Percentiles rank a stretch among this genome's conserved stretches.
These are phyloP conservation scores for Backusella macrospora DNA, from an alignment of 192 early-diverging fungal species.

Conservation along the genomic window DNA sequence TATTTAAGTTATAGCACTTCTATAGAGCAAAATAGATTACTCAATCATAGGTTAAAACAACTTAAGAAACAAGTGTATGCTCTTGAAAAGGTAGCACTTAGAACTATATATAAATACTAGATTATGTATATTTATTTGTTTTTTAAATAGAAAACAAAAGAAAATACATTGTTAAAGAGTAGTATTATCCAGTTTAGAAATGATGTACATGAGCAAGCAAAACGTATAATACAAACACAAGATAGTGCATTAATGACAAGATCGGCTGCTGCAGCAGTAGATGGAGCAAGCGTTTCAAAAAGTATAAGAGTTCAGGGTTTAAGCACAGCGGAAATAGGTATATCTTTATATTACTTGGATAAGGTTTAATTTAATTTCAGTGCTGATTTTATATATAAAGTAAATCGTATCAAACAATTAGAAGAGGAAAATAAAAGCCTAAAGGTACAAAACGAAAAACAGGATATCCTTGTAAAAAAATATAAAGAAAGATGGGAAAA, in stretches of 20 bases:
- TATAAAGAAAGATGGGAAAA: constrained; percentile 83
- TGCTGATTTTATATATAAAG: not conserved
- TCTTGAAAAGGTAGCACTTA: constrained; percentile 56
- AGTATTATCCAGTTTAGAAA: constrained; percentile 72
- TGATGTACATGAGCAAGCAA: constrained; percentile 60
- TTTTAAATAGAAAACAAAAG: constrained; percentile 52
- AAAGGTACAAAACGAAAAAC: constrained; percentile 52
- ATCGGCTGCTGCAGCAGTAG: constrained; percentile 14
- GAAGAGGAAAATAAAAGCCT: constrained; percentile 59
- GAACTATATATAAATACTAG: not conserved
- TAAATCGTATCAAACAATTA: constrained; percentile 52
- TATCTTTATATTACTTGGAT: not conserved
- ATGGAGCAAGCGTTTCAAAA: not conserved
- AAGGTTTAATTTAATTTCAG: not conserved
- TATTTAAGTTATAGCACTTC: not conserved
- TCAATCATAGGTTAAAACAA: constrained; percentile 49
- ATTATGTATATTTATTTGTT: not conserved
- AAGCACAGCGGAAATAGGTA: constrained; percentile 11
- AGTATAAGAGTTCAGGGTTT: not conserved
- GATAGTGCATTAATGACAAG: constrained; percentile 37
- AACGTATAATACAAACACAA: constrained; percentile 51
- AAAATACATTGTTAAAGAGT: constrained; percentile 62
- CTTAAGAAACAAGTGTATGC: constrained; percentile 54
- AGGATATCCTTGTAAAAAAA: constrained; percentile 58
- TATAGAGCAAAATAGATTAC: not conserved